These are phyloP conservation scores for Pinus albicaulis DNA, from an alignment of 75 land plant species.

Conservation along the genomic window DNA sequence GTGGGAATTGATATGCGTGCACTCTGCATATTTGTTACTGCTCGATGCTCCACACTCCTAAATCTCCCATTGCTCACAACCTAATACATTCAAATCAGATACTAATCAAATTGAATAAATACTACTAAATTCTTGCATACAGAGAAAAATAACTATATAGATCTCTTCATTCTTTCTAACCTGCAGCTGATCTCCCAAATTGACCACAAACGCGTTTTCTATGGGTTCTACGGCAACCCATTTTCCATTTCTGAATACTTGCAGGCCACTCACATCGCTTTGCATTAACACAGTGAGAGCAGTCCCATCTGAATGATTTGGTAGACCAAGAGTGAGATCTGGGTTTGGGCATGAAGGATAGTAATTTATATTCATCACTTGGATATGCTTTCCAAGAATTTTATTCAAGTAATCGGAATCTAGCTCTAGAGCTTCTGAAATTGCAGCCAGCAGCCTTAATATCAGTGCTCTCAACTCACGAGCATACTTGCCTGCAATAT, in stretches of 20 bases:
- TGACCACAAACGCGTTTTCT: not conserved
- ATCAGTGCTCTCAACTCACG: not conserved
- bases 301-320: too few species aligned
- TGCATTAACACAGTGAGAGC: not conserved
- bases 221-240: too few species aligned
- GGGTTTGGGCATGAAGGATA: not conserved
- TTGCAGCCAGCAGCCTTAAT: too few species aligned
- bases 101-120: too few species aligned
- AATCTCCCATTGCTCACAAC: not conserved
- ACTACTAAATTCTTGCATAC: too few species aligned
- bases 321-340: too few species aligned
- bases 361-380: not conserved
- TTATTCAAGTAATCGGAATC: not conserved
- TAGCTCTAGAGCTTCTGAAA: too few species aligned
- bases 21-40: not conserved
- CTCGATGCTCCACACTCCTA: slow-evolving; percentile 3
- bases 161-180: not conserved
- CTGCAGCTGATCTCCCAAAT: too few species aligned
- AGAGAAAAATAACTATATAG: too few species aligned
- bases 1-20: too few species aligned
- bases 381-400: too few species aligned
- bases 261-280: slow-evolving; percentile 6
- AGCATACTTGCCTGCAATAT: not conserved
- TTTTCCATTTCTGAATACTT: slow-evolving; percentile 17
- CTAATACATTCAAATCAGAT: not conserved